Percentiles rank a stretch among this genome's conserved stretches.
Conservation (phyloP, 73 alveolate genomes). For the Stentor coeruleus region DNA sequence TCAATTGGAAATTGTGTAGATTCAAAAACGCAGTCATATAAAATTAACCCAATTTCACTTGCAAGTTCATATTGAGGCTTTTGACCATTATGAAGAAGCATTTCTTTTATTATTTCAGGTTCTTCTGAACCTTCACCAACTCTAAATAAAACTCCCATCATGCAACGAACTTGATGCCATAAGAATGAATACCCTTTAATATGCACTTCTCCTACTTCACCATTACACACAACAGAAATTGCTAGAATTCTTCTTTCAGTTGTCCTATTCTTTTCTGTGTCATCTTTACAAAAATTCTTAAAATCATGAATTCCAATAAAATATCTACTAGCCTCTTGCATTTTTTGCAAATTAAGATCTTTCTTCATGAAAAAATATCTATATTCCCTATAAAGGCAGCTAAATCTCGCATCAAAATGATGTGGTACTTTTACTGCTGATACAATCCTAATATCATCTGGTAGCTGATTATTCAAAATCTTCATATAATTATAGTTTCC, state of each 20-base stretch:
- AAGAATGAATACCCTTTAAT: slow-evolving; percentile 81
- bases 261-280: slow-evolving; percentile 56
- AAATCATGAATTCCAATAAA: slow-evolving; percentile 79
- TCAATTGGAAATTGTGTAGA: slow-evolving; percentile 26
- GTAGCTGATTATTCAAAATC: neutral
- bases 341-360: slow-evolving; percentile 59
- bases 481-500: neutral
- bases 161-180: slow-evolving; percentile 90
- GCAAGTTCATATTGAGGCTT: slow-evolving; percentile 54
- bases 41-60: slow-evolving; percentile 35
- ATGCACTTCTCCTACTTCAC: slow-evolving; percentile 42
- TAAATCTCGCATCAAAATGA: slow-evolving; percentile 85
- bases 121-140: slow-evolving; percentile 82
- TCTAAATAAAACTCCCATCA: slow-evolving; percentile 76
- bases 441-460: slow-evolving; percentile 26
- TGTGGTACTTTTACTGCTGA: slow-evolving; percentile 65
- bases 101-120: slow-evolving; percentile 52
- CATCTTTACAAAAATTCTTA: slow-evolving; percentile 84
- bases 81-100: slow-evolving; percentile 52
- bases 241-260: slow-evolving; percentile 44
- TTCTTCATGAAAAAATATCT: slow-evolving; percentile 66
- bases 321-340: slow-evolving; percentile 63
- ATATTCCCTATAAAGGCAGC: slow-evolving; percentile 86
- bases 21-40: slow-evolving; percentile 50
- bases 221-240: slow-evolving; percentile 44